phyloP scores from a whole-genome alignment of 306 rosid genomes.

The Lagenaria siceraria region DNA sequence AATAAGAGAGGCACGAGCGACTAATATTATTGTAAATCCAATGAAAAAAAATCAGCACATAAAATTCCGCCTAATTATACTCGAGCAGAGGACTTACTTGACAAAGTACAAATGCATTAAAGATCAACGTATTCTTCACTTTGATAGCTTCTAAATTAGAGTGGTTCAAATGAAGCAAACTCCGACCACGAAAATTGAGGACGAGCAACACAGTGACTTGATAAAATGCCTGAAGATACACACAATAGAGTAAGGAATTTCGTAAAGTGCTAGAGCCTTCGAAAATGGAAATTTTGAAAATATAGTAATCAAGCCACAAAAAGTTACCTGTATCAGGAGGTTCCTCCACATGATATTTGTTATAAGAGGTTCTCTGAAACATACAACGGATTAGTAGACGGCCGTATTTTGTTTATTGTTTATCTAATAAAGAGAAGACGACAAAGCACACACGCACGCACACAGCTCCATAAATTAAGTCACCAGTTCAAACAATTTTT shows the following conservation, averaged over 20 bases:
- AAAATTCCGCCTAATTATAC: not conserved
- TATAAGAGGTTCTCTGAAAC: slow-evolving; percentile 76
- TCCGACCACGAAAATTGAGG: slow-evolving; percentile 54
- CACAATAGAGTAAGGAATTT: not conserved
- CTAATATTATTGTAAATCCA: not conserved
- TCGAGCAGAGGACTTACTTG: slow-evolving; percentile 44
- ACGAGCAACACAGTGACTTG: slow-evolving; percentile 69
- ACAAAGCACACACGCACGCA: not conserved
- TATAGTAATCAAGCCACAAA: slow-evolving; percentile 5
- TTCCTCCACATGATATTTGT: slow-evolving; percentile 97
- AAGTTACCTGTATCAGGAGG: slow-evolving; percentile 64
- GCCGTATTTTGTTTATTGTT: not conserved
- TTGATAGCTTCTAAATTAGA: slow-evolving; percentile 17
- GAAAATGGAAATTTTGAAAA: not conserved
- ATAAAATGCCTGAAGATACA: slow-evolving; percentile 50
- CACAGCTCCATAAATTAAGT: not conserved
- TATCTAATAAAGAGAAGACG: not conserved
- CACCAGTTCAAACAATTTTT: not conserved
- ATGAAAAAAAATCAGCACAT: not conserved
- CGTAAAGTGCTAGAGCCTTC: too few relatives aligned
- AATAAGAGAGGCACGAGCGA: not conserved
- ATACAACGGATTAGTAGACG: not conserved
- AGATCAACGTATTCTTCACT: slow-evolving; percentile 82
- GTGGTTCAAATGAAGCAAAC: slow-evolving; percentile 30
- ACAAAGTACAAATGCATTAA: slow-evolving; percentile 87